A percentile compares a stretch with the other conserved stretches of the same genome.
Evolutionary conservation across 345 rosid species (phyloP).

Genomic region (Geranium brycei): DNA sequence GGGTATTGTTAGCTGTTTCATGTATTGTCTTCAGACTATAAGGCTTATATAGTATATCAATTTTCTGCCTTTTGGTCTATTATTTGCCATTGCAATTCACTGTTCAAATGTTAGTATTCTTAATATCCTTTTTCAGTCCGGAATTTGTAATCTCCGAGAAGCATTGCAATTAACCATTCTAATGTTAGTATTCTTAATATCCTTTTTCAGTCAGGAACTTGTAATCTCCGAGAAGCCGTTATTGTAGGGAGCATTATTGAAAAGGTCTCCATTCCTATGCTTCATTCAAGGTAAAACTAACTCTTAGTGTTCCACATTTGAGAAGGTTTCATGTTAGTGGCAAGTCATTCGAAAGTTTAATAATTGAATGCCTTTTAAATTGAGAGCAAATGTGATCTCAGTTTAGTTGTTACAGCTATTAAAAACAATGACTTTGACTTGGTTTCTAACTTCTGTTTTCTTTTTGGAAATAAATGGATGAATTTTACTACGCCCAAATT

Average conservation of each 20-base stretch:
- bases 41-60: too few relatives aligned
- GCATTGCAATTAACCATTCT: background rate
- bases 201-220: constrained; percentile 74
- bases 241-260: constrained; percentile 76
- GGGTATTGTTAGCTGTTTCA: background rate
- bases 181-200: too few relatives aligned
- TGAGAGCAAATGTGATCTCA: background rate
- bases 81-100: too few relatives aligned
- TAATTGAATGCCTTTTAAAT: background rate
- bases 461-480: too few relatives aligned
- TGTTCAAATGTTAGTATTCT: too few relatives aligned
- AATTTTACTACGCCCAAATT: too few relatives aligned
- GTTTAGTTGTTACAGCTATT: background rate
- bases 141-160: too few relatives aligned
- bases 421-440: background rate
- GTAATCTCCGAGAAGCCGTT: constrained; percentile 87
- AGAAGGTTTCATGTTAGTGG: background rate
- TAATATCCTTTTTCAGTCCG: too few relatives aligned
- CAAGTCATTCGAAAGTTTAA: background rate
- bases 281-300: constrained; percentile 66
- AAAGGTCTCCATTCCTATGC: constrained; percentile 76
- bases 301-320: background rate
- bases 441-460: too few relatives aligned
- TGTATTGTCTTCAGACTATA: background rate
- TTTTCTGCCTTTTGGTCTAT: too few relatives aligned